Evolutionary conservation across 495 filamentous ascomycete species (phyloP).

Genomic region (Xylaria cubensis): DNA sequence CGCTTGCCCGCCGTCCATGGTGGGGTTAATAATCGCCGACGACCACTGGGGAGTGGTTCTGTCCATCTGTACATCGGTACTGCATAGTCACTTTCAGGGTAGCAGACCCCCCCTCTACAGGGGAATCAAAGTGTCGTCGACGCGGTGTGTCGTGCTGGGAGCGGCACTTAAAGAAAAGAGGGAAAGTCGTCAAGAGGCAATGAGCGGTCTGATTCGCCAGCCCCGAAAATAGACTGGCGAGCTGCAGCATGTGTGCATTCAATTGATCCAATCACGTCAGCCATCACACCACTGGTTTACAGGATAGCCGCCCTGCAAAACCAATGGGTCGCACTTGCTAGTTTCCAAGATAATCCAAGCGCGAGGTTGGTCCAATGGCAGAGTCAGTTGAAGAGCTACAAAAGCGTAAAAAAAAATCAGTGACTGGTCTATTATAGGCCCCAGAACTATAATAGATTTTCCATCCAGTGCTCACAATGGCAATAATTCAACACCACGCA

Average conservation of each 20-base stretch:
- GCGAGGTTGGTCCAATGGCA: constrained; percentile 35
- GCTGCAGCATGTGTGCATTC: constrained; percentile 18
- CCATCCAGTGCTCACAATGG: background rate
- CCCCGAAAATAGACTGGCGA: background rate
- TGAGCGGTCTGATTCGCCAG: constrained; percentile 16
- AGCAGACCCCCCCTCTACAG: constrained; percentile 10
- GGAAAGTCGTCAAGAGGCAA: background rate
- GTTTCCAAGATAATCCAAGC: background rate
- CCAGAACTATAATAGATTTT: background rate
- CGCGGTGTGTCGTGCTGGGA: constrained; percentile 13
- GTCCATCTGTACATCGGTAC: background rate
- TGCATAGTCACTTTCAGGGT: constrained; percentile 21
- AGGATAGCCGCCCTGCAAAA: constrained; percentile 23
- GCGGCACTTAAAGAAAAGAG: background rate
- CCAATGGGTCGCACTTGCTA: background rate
- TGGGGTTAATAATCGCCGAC: constrained; percentile 37
- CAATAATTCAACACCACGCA: background rate
- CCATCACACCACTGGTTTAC: constrained; percentile 11
- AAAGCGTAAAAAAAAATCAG: background rate
- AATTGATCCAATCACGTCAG: constrained; percentile 15
- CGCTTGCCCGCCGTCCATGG: constrained; percentile 34
- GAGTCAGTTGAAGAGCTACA: background rate
- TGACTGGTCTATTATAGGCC: background rate
- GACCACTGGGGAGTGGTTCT: constrained; percentile 30
- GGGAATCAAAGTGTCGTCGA: background rate